Base-by-base conservation (phyloP, 2,329 filamentous ascomycete species). In the Aspergillus caelatus region DNA sequence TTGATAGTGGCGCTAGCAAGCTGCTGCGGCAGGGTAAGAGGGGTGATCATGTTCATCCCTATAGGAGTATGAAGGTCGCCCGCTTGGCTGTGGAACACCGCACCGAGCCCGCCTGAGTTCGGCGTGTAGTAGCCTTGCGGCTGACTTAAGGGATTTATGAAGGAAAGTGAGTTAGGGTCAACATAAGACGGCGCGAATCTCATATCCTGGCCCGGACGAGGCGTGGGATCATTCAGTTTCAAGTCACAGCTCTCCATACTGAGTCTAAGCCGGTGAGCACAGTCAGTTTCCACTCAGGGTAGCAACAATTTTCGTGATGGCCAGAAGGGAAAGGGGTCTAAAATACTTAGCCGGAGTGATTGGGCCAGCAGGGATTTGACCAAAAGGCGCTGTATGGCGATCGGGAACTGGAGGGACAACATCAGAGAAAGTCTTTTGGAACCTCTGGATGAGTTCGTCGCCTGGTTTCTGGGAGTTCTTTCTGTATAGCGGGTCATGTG, bases 51-150 rank as follows among this genome's bases (percentile, higher is more conserved):
- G 50, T 89, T 88, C 66, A 94, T 83, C 46, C 86, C 86, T 71
- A 94, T 83, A 36, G 93, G 93, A 2, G 93, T 96, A 77, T 96
- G 93, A 61, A 97, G 83, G 77, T 97, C 93, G 57, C 92, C 91
- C 43, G 92, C 91, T 77, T 94, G 92, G 58, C 86, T 88, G 75
- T 96, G 92, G 74, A 93, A 96, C 68, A 94, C 80, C 21, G 91
- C 91, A 74, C 91, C 74, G 67, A 89, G 90, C 53, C 91, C 91
- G 67, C 91, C 92, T 2, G 93, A 91, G 1, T 92, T 96, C 2
- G 94, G 92, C 9, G 93, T 94, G 79, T 96, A 97, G 78, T 95
- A 95, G 16, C 90, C 91, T 19, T 91, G 87, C 53, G 90, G 87
- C 67, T 94, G 91, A 77, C 91, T 92, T 67, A 90, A 88, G 73